Percentiles rank a stretch among this genome's conserved stretches.
Evolutionary conservation across 345 rosid genomes (phyloP).

Genomic region (Corchorus capsularis): DNA sequence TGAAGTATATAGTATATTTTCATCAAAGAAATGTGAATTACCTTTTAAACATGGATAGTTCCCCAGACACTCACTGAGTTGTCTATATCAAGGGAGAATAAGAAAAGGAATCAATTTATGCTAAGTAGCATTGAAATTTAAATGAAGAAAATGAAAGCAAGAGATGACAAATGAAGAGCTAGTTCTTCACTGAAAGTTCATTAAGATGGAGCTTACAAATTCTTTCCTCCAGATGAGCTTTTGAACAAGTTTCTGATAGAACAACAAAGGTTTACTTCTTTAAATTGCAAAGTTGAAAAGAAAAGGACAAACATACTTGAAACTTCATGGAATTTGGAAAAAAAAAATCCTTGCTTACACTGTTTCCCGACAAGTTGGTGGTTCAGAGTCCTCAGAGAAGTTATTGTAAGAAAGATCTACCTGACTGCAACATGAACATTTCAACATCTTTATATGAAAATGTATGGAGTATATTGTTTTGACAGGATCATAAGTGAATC

Average conservation of each 20-base stretch:
- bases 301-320: neutral
- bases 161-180: no score
- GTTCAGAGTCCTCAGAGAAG: constrained; percentile 22
- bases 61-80: neutral
- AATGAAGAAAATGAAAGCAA: neutral
- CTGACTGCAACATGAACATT: constrained; percentile 26
- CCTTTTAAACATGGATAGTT: constrained; percentile 13
- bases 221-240: constrained; percentile 19
- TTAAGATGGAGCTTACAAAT: constrained; percentile 9
- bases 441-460: neutral
- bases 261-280: neutral
- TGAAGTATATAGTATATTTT: neutral
- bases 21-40: neutral
- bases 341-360: constrained; percentile 30
- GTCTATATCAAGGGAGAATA: constrained; percentile 1
- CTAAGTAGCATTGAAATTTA: neutral
- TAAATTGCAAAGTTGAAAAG: neutral
- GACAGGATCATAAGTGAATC: neutral
- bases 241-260: constrained; percentile 38
- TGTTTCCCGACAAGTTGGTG: constrained; percentile 34
- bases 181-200: neutral
- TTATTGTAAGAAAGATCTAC: constrained; percentile 55
- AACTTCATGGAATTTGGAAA: neutral
- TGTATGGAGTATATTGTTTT: neutral
- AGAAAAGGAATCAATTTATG: neutral